Evolutionary conservation across 2,329 filamentous ascomycete species (phyloP).

Genomic region (Tetracladium maxilliforme): DNA sequence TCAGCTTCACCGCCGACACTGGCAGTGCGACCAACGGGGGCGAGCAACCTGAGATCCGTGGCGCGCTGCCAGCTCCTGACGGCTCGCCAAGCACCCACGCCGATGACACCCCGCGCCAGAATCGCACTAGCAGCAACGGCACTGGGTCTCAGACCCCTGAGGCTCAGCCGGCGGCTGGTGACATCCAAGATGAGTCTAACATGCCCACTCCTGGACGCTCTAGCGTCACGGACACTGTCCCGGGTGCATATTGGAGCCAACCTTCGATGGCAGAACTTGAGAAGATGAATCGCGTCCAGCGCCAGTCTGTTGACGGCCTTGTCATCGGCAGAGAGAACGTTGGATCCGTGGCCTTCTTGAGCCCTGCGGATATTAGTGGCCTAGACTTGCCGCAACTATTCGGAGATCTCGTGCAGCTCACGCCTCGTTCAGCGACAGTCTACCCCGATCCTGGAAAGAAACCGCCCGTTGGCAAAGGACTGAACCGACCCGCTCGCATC

Average conservation of each 20-base stretch:
- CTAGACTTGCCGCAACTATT: conserved; percentile 71
- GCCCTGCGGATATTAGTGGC: conserved; percentile 67
- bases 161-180: conserved; percentile 1
- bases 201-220: conserved; percentile 7
- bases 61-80: conserved; percentile 24
- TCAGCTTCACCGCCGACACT: conserved; percentile 73
- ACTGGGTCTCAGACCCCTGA: conserved; percentile 16
- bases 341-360: conserved; percentile 69
- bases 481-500: conserved; percentile 84
- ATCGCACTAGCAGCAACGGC: conserved; percentile 28
- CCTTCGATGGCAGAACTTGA: conserved; percentile 63
- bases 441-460: conserved; percentile 65
- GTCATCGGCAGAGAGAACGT: conserved; percentile 71
- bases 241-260: conserved; percentile 77
- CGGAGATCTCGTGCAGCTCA: conserved; percentile 61
- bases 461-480: conserved; percentile 68
- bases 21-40: conserved; percentile 25
- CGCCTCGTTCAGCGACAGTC: conserved; percentile 70
- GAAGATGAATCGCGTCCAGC: conserved; percentile 66
- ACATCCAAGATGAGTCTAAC: conserved; percentile 10
- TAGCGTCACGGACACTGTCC: conserved; percentile 38
- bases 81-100: conserved; percentile 18
- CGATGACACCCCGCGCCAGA: conserved; percentile 34
- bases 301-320: conserved; percentile 59
- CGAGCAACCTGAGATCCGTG: conserved; percentile 37